A percentile compares a stretch with the other conserved stretches of the same genome.
Evolutionary conservation across 1,284 basidiomycete species (phyloP).

Genomic region (Sporisorium scitamineum): DNA sequence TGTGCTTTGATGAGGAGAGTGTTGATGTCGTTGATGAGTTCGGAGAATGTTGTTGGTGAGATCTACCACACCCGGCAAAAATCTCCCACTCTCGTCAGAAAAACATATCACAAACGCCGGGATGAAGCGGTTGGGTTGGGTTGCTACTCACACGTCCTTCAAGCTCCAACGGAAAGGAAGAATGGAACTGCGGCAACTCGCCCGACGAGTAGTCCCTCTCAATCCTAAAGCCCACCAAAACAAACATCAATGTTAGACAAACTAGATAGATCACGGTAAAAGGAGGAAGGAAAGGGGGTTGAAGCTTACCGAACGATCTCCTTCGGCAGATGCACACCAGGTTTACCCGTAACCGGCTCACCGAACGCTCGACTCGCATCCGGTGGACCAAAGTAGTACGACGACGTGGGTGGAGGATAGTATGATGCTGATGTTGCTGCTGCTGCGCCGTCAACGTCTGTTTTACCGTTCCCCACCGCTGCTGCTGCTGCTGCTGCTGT

Average conservation of each 20-base stretch:
- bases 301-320: slow-evolving; percentile 76
- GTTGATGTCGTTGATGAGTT: slow-evolving; percentile 62
- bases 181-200: slow-evolving; percentile 80
- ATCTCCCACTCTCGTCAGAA: too few species aligned
- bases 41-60: slow-evolving; percentile 44
- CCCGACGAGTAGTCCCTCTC: slow-evolving; percentile 85
- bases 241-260: too few species aligned
- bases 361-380: slow-evolving; percentile 76
- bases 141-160: slow-evolving; percentile 77
- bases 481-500: not conserved
- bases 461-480: too few species aligned
- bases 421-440: not conserved
- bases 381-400: slow-evolving; percentile 60
- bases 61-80: slow-evolving; percentile 19
- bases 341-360: slow-evolving; percentile 79
- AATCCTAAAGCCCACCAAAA: slow-evolving; percentile 71
- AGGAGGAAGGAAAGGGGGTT: too few species aligned
- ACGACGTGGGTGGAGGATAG: slow-evolving; percentile 22
- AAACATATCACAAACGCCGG: too few species aligned
- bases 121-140: too few species aligned
- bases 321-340: slow-evolving; percentile 83
- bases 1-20: slow-evolving; percentile 49
- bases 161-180: slow-evolving; percentile 83
- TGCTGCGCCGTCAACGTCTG: not conserved
- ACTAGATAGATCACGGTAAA: too few species aligned